Conservation (phyloP, 1,284 basidiomycete species). For the Gomphus bonarii region DNA sequence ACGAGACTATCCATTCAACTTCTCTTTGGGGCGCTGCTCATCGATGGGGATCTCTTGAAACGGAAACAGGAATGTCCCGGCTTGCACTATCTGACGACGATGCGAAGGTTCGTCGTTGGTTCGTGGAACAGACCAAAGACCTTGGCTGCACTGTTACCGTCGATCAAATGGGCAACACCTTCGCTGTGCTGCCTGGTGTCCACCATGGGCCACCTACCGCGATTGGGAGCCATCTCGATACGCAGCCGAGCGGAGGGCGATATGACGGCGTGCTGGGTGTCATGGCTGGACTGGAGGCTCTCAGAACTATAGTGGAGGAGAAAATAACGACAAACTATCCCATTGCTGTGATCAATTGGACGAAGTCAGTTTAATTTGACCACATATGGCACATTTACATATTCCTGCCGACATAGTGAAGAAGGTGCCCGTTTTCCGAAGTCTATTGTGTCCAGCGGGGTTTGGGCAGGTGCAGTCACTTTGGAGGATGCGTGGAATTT, state of each 20-base stretch:
- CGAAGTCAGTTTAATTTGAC: conserved; percentile 12
- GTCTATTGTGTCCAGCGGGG: conserved; percentile 16
- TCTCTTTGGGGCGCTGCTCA: conserved; percentile 10
- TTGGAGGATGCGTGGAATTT: conserved; percentile 15
- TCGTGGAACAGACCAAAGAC: conserved; percentile 14
- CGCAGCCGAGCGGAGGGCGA: conserved; percentile 17
- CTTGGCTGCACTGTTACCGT: conserved; percentile 16
- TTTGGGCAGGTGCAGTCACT: conserved; percentile 17
- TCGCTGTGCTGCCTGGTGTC: conserved; percentile 15
- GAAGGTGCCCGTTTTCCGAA: conserved; percentile 19
- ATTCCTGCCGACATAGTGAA: conserved; percentile 10
- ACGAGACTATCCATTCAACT: conserved; percentile 8
- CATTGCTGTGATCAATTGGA: conserved; percentile 18
- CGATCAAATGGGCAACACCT: conserved; percentile 15
- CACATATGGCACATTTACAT: background rate
- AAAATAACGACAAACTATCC: conserved; percentile 17
- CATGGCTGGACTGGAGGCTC: conserved; percentile 16
- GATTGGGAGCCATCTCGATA: conserved; percentile 18
- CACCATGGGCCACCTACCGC: conserved; percentile 13
- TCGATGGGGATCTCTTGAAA: conserved; percentile 3
- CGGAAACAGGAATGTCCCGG: conserved; percentile 11
- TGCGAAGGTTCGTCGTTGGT: conserved; percentile 16
- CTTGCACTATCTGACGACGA: conserved; percentile 17
- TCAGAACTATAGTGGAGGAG: conserved; percentile 17
- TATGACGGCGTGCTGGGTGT: conserved; percentile 21